Conservation (phyloP, 2,329 filamentous ascomycete species). For the Aspergillus oerlinghausenensis region DNA sequence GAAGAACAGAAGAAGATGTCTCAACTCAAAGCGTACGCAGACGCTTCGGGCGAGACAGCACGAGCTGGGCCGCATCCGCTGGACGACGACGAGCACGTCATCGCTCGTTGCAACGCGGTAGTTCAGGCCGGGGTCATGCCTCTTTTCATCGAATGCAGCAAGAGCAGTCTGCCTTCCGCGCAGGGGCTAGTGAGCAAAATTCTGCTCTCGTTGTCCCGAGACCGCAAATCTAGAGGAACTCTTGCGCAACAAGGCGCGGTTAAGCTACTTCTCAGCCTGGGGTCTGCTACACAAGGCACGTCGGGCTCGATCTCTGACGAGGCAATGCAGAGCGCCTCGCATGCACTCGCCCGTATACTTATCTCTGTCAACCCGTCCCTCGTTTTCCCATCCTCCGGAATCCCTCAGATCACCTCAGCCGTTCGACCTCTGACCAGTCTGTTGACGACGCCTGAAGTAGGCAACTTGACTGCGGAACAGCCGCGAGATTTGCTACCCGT, state of each 20-base stretch:
- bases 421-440: slow-evolving; percentile 76
- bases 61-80: slow-evolving; percentile 57
- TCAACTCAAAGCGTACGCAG: slow-evolving; percentile 90
- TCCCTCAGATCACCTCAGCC: slow-evolving; percentile 68
- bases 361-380: slow-evolving; percentile 81
- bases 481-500: slow-evolving; percentile 76
- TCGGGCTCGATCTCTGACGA: slow-evolving; percentile 33
- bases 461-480: slow-evolving; percentile 46
- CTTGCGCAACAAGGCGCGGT: slow-evolving; percentile 93
- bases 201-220: slow-evolving; percentile 70
- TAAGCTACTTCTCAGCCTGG: slow-evolving; percentile 73
- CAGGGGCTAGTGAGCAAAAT: slow-evolving; percentile 68
- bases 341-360: slow-evolving; percentile 76
- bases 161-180: slow-evolving; percentile 65
- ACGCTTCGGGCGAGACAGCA: slow-evolving; percentile 71
- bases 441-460: slow-evolving; percentile 59
- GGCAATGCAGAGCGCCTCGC: slow-evolving; percentile 59
- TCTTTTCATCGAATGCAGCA: slow-evolving; percentile 70
- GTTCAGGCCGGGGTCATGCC: slow-evolving; percentile 75
- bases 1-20: slow-evolving; percentile 91
- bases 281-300: slow-evolving; percentile 40
- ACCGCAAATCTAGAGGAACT: slow-evolving; percentile 67
- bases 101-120: slow-evolving; percentile 68
- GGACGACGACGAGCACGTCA: slow-evolving; percentile 71
- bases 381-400: slow-evolving; percentile 75